Evolutionary conservation across 2,329 filamentous ascomycete species (phyloP).

Genomic region (Nannizziopsis arthrosporioides): DNA sequence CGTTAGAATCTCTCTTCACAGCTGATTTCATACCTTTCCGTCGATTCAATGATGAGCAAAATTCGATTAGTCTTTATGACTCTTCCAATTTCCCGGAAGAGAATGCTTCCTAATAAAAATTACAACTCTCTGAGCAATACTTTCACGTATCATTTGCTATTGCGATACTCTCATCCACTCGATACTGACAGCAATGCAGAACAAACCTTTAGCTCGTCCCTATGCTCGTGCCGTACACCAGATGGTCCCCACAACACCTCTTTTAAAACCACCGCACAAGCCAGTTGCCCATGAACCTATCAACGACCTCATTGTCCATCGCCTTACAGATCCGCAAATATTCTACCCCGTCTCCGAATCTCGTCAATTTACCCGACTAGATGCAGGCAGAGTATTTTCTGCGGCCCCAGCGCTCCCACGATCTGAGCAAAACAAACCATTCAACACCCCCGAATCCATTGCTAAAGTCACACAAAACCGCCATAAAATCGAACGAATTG

Average conservation of each 20-base stretch:
- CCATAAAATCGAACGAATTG: conserved; percentile 31
- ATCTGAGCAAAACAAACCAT: conserved; percentile 18
- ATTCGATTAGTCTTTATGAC: conserved; percentile 99
- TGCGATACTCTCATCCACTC: conserved; percentile 1
- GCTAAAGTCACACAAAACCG: conserved; percentile 22
- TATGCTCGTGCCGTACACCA: conserved; percentile 64
- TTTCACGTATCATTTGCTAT: neutral
- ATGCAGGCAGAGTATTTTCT: conserved; percentile 51
- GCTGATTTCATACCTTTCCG: neutral
- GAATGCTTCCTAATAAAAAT: conserved; percentile 56
- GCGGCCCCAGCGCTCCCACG: conserved; percentile 30
- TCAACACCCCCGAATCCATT: conserved; percentile 26
- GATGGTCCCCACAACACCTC: conserved; percentile 65
- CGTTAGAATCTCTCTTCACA: conserved; percentile 30
- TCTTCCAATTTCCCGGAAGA: conserved; percentile 30
- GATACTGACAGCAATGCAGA: conserved; percentile 41
- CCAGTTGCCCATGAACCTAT: conserved; percentile 46
- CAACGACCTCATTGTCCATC: conserved; percentile 52
- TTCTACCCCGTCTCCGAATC: conserved; percentile 55
- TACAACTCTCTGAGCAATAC: conserved; percentile 57
- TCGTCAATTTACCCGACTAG: conserved; percentile 52
- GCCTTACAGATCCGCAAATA: conserved; percentile 43
- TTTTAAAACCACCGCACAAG: conserved; percentile 28
- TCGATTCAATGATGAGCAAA: conserved; percentile 55
- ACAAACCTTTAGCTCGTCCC: conserved; percentile 60